Conservation (phyloP, 768 basidiomycete species). For the Kwoniella sp. region DNA sequence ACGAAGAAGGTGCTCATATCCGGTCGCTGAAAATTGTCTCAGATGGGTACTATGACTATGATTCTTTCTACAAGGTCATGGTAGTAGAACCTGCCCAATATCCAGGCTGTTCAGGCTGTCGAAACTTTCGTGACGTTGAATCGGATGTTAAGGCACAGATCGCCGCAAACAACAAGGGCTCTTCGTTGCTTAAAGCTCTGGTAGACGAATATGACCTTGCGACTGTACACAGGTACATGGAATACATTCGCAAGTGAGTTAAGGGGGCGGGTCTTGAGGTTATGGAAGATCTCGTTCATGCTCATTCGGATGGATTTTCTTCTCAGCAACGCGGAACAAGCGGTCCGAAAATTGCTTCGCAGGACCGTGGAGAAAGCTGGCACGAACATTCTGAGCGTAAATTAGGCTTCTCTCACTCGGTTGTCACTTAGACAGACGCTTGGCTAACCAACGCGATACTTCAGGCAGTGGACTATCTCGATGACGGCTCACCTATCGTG, state of each 20-base stretch:
- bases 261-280: too few species aligned
- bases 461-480: conserved; percentile 70
- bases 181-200: conserved; percentile 79
- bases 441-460: conserved; percentile 8
- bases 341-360: conserved; percentile 75
- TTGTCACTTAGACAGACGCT: too few species aligned
- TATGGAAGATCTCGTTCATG: too few species aligned
- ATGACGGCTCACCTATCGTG: conserved; percentile 47
- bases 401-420: too few species aligned
- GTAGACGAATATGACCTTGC: conserved; percentile 81
- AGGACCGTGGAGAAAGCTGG: conserved; percentile 68
- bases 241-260: conserved; percentile 20
- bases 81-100: conserved; percentile 59
- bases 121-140: conserved; percentile 22
- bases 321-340: conserved; percentile 72
- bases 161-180: conserved; percentile 75
- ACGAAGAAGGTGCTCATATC: conserved; percentile 90
- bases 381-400: conserved; percentile 1
- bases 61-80: conserved; percentile 75
- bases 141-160: conserved; percentile 28
- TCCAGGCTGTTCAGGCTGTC: conserved; percentile 23
- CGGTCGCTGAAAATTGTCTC: conserved; percentile 88
- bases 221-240: conserved; percentile 90
- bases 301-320: neutral
- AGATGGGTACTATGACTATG: conserved; percentile 72